Percentiles rank a stretch among this genome's conserved stretches.
These are phyloP conservation scores for Kondoa malvinella DNA, from an alignment of 768 basidiomycete genomes.

Conservation along the genomic window DNA sequence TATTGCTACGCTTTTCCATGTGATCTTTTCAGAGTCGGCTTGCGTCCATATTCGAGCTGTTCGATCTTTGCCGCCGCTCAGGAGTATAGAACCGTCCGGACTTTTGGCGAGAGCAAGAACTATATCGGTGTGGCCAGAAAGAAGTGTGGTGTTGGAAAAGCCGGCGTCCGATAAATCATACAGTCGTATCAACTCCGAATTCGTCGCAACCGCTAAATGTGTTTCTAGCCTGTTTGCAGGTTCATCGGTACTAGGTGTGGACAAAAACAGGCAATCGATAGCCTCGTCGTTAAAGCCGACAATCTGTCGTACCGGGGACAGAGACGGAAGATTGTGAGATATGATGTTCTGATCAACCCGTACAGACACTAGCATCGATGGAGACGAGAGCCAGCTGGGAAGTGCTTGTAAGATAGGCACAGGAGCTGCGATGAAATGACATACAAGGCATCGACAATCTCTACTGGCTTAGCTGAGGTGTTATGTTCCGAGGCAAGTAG, in stretches of 20 bases:
- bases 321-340: slow-evolving; percentile 59
- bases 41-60: slow-evolving; percentile 62
- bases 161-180: slow-evolving; percentile 51
- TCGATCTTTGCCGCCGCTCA: slow-evolving; percentile 80
- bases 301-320: slow-evolving; percentile 56
- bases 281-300: slow-evolving; percentile 98
- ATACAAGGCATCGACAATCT: slow-evolving; percentile 67
- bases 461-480: slow-evolving; percentile 37
- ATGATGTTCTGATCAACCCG: slow-evolving; percentile 96
- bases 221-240: slow-evolving; percentile 38
- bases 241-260: slow-evolving; percentile 30
- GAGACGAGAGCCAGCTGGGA: slow-evolving; percentile 9
- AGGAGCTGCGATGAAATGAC: slow-evolving; percentile 31
- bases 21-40: slow-evolving; percentile 22
- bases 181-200: slow-evolving; percentile 82
- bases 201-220: slow-evolving; percentile 85
- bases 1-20: slow-evolving; percentile 60
- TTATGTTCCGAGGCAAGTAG: slow-evolving; percentile 45
- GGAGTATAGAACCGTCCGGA: slow-evolving; percentile 52
- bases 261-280: slow-evolving; percentile 69
- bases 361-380: slow-evolving; percentile 45
- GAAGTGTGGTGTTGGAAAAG: slow-evolving; percentile 44
- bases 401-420: neutral
- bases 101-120: slow-evolving; percentile 68
- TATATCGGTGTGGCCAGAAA: slow-evolving; percentile 78